Conservation (phyloP, 176 grass and related monocot genomes). For the Puya raimondii region DNA sequence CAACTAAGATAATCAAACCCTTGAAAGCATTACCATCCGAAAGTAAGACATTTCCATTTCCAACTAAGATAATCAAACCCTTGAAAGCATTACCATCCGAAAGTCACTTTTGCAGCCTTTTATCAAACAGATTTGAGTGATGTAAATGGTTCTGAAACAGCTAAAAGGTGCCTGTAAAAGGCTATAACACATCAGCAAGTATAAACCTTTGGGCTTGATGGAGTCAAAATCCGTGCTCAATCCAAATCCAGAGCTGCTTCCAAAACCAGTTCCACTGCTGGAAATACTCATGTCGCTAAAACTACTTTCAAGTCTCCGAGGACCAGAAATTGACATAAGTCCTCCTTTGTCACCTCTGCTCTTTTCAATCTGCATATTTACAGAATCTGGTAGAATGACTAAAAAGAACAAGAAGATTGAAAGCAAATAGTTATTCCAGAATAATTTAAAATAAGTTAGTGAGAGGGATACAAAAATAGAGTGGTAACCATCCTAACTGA, state of each 20-base stretch:
- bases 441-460: not conserved
- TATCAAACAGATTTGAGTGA: too few species aligned
- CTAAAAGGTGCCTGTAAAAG: not conserved
- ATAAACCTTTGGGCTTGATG: constrained; percentile 58
- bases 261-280: constrained; percentile 39
- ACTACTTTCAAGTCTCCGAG: constrained; percentile 42
- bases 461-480: not conserved
- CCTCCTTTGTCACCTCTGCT: constrained; percentile 42
- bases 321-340: constrained; percentile 39
- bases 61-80: too few species aligned
- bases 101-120: too few species aligned
- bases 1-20: too few species aligned
- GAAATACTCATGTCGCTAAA: constrained; percentile 56
- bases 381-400: not conserved
- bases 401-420: not conserved
- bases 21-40: too few species aligned
- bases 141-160: too few species aligned
- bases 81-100: too few species aligned
- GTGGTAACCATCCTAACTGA: not conserved
- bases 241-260: constrained; percentile 45
- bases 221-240: constrained; percentile 35
- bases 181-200: not conserved
- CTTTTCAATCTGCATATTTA: constrained; percentile 53
- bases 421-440: not conserved
- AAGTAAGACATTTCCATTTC: too few species aligned